phyloP scores from a whole-genome alignment of 352 stramenopile genomes.

The Chrysophaeum taylorii region DNA sequence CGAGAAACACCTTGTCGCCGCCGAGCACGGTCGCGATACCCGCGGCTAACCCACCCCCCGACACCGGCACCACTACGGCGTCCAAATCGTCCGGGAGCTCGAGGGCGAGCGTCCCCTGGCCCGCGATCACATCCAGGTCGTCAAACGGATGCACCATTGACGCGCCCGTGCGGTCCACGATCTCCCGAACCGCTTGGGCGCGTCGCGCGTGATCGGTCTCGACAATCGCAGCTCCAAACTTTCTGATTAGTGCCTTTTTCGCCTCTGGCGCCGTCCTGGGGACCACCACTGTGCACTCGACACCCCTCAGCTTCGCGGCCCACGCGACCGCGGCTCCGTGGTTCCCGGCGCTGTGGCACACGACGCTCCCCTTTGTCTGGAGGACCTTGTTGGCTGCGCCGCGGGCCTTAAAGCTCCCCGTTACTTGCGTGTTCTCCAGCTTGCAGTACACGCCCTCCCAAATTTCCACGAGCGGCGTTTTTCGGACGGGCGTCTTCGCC shows the following conservation, averaged over 20 bases:
- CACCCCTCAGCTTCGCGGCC: slow-evolving; percentile 74
- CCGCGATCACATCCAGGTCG: slow-evolving; percentile 62
- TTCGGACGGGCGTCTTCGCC: too few relatives aligned
- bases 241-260: slow-evolving; percentile 66
- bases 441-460: slow-evolving; percentile 56
- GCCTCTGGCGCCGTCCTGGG: slow-evolving; percentile 88
- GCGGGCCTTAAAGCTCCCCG: slow-evolving; percentile 97
- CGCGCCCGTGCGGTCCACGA: slow-evolving; percentile 25
- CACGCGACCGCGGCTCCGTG: slow-evolving; percentile 94
- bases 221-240: slow-evolving; percentile 44
- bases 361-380: too few relatives aligned
- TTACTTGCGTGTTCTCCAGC: slow-evolving; percentile 90
- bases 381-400: slow-evolving; percentile 98
- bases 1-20: not conserved
- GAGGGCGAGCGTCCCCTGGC: slow-evolving; percentile 57
- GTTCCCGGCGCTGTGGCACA: slow-evolving; percentile 76
- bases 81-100: slow-evolving; percentile 56
- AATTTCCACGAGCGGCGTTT: too few relatives aligned
- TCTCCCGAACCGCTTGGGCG: slow-evolving; percentile 24
- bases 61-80: slow-evolving; percentile 26
- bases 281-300: slow-evolving; percentile 91
- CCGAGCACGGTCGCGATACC: slow-evolving; percentile 23
- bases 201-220: slow-evolving; percentile 75
- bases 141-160: slow-evolving; percentile 63
- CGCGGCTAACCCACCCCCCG: slow-evolving; percentile 26